Percentiles rank a stretch among this genome's conserved stretches.
Evolutionary conservation across 352 stramenopile genomes (phyloP).

Genomic region (Globisporangium alternatum): DNA sequence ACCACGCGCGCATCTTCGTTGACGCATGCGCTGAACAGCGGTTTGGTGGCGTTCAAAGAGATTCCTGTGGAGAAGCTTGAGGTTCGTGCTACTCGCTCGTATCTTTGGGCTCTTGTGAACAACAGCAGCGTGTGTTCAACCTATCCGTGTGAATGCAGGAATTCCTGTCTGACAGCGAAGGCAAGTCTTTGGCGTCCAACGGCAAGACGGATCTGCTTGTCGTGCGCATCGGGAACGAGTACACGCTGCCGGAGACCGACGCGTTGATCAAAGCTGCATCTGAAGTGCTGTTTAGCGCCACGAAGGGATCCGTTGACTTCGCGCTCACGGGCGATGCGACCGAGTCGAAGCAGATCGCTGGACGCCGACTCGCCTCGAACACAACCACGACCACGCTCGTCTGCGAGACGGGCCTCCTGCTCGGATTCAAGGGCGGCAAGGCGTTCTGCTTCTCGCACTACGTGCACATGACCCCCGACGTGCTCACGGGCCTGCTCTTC

Average conservation of each 20-base stretch:
- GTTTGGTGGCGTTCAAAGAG: conserved; percentile 11
- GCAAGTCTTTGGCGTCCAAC: conserved; percentile 40
- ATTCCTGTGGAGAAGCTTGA: conserved; percentile 24
- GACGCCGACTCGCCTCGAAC: conserved; percentile 35
- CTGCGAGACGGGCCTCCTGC: conserved; percentile 59
- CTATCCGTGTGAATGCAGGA: background rate
- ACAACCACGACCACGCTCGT: conserved; percentile 27
- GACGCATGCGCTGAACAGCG: conserved; percentile 12
- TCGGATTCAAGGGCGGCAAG: conserved; percentile 55
- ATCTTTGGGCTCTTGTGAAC: background rate
- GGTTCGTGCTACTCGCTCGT: background rate
- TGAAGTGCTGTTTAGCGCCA: conserved; percentile 29
- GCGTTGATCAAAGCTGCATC: conserved; percentile 39
- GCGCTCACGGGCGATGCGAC: conserved; percentile 58
- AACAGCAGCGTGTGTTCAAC: background rate
- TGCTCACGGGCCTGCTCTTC: conserved; percentile 72
- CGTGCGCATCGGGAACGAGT: conserved; percentile 39
- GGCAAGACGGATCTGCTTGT: conserved; percentile 62
- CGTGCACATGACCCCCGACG: conserved; percentile 77
- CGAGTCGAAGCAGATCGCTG: conserved; percentile 21
- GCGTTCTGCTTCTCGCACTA: conserved; percentile 87
- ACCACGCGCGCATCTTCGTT: conserved; percentile 57
- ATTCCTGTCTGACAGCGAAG: conserved; percentile 14
- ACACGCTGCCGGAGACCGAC: conserved; percentile 39
- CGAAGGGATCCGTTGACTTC: conserved; percentile 48